Percentiles rank a stretch among this genome's conserved stretches.
Conservation (phyloP, 345 rosid species). For the Cochlearia excelsa region DNA sequence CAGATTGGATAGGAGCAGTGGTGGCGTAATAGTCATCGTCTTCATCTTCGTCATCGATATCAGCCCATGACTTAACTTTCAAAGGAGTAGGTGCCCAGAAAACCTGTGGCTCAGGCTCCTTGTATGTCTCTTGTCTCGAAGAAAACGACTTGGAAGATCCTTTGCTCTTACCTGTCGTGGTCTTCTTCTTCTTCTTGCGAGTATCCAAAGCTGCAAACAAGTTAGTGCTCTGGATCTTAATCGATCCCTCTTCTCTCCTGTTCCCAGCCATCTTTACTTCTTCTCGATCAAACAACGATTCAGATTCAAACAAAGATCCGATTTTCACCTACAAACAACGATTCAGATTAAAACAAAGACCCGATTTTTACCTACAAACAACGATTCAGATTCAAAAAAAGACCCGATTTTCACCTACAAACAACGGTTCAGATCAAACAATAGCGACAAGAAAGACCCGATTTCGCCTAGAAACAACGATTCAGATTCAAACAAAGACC, state of each 20-base stretch:
- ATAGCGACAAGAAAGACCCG: too few relatives aligned
- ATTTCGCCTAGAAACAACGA: too few relatives aligned
- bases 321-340: too few relatives aligned
- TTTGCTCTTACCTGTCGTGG: constrained; percentile 40
- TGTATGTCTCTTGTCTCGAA: constrained; percentile 24
- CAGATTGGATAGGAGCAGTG: constrained; percentile 44
- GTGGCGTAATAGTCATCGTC: constrained; percentile 57
- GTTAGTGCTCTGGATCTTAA: constrained; percentile 48
- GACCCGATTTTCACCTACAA: too few relatives aligned
- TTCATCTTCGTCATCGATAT: constrained; percentile 53
- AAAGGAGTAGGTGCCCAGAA: constrained; percentile 54
- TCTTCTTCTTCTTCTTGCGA: constrained; percentile 58
- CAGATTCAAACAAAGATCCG: neutral
- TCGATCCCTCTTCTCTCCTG: constrained; percentile 51
- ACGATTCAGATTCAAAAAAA: too few relatives aligned
- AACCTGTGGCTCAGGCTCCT: constrained; percentile 48
- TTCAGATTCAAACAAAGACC: too few relatives aligned
- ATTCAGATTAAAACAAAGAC: too few relatives aligned
- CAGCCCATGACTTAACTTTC: constrained; percentile 55
- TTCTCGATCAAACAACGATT: constrained; percentile 12
- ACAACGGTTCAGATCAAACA: too few relatives aligned
- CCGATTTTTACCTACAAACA: too few relatives aligned
- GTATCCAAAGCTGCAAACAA: constrained; percentile 59
- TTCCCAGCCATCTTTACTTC: constrained; percentile 43
- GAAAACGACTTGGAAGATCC: constrained; percentile 36